Evolutionary conservation across 1,139 yeast genomes (phyloP).

Genomic region (Sugiyamaella castrensis): DNA sequence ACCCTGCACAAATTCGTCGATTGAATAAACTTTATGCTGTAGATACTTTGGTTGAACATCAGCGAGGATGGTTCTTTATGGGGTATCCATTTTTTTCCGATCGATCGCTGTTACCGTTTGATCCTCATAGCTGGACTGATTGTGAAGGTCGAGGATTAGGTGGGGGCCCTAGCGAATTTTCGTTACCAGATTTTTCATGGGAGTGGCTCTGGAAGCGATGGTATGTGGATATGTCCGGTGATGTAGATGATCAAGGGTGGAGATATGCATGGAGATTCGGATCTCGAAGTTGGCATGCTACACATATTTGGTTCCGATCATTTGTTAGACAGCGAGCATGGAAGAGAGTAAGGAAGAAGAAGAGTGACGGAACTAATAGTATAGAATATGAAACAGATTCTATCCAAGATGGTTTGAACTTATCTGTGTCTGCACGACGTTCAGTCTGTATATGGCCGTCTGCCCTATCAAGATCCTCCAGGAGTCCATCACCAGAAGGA

Average conservation of each 20-base stretch:
- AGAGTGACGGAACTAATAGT: constrained; percentile 11
- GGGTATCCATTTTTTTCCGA: constrained; percentile 62
- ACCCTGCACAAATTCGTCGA: constrained; percentile 2
- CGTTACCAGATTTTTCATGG: constrained; percentile 69
- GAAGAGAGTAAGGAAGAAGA: constrained; percentile 38
- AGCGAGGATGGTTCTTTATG: constrained; percentile 62
- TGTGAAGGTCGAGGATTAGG: constrained; percentile 34
- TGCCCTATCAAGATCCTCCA: too few relatives aligned
- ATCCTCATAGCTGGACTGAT: constrained; percentile 49
- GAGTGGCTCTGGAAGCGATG: constrained; percentile 69
- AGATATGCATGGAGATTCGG: constrained; percentile 49
- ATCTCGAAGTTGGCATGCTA: constrained; percentile 40
- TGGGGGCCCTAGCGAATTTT: constrained; percentile 45
- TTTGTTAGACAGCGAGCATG: constrained; percentile 43
- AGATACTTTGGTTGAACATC: constrained; percentile 55
- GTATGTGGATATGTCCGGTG: constrained; percentile 69
- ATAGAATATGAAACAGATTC: background rate
- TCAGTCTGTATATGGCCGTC: too few relatives aligned
- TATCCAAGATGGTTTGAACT: too few relatives aligned
- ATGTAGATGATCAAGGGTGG: constrained; percentile 82
- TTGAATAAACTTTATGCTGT: constrained; percentile 11
- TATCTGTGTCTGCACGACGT: too few relatives aligned
- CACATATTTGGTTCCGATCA: constrained; percentile 40
- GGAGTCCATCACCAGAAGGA: too few relatives aligned
- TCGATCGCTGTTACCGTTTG: constrained; percentile 55